Conservation (phyloP, 73 alveolate species). For the Paramecium caudatum region DNA sequence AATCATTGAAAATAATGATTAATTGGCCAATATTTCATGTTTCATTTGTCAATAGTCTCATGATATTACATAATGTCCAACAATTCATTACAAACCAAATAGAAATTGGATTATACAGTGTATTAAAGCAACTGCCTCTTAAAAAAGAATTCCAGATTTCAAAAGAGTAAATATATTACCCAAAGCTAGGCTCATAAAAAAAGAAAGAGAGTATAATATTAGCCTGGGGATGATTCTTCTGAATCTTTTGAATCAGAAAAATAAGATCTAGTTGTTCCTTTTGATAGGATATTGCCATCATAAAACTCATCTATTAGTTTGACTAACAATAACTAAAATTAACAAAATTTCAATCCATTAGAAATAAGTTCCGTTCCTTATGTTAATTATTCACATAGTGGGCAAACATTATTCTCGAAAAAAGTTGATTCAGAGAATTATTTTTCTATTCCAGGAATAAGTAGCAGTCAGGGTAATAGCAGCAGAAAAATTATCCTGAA, state of each 20-base stretch:
- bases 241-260: slow-evolving; percentile 32
- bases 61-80: background rate
- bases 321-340: background rate
- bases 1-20: background rate
- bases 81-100: background rate
- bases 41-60: background rate
- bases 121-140: background rate
- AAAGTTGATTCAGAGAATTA: slow-evolving; percentile 19
- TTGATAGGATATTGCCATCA: background rate
- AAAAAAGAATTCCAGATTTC: background rate
- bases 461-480: slow-evolving; percentile 14
- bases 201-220: background rate
- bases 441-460: background rate
- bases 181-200: background rate
- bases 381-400: slow-evolving; percentile 14
- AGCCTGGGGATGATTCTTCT: background rate
- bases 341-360: background rate
- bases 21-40: slow-evolving; percentile 1
- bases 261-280: background rate
- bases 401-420: background rate
- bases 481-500: slow-evolving; percentile 23
- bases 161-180: background rate
- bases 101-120: background rate
- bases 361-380: slow-evolving; percentile 29
- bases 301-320: background rate